Evolutionary conservation across 2,329 filamentous ascomycete species (phyloP), one percentile per base, ranked within the genome.

Genomic region (Diaporthe sp.): DNA sequence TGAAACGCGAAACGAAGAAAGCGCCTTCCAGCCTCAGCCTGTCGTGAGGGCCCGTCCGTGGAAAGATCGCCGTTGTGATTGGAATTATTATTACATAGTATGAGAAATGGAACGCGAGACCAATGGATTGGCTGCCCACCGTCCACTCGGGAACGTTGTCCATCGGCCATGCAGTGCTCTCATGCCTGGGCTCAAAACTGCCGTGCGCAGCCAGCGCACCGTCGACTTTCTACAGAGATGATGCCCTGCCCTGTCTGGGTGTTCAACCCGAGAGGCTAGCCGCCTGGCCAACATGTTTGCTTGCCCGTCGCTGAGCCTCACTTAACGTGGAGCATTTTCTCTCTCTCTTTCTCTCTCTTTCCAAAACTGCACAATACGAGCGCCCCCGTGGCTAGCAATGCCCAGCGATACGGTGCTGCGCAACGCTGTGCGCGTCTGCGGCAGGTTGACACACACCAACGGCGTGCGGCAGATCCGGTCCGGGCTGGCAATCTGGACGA

Each of bases 1-100:
- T 69, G 65, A 69, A 69, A 69, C 65, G 65, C 49, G 49, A 69
- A 39, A 55, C 65, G 65, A 69, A 10, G 34, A 39, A 19, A 28
- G 22, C 46, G 25, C 49, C n/a, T 28, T 34, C 17, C 46, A 31
- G 15, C 65, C 46, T 55, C 46, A 69, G 34, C 65, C 46, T 39
- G 65, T n/a, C 46, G 22, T 55, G 46, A 69, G 65, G 65, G 46
- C 49, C 65, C 65, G 62, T 19, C 42, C 42, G 19, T 15, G 62
- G 17, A 44, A 51, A 19, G 7, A 2, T 37, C 62, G 65, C 65
- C 34, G 53, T 34, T 28, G 4, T 25, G 15, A 34, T 53, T 46
- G 59, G 25, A 65, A 46, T 46, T 65, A 17, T 46, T 65, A 17
- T 25, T 15, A 25, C 25, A 22, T 59, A 10, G 39, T 62, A 44